Evolutionary conservation across 768 basidiomycete genomes (phyloP).

Genomic region (Punctularia strigosozonata): DNA sequence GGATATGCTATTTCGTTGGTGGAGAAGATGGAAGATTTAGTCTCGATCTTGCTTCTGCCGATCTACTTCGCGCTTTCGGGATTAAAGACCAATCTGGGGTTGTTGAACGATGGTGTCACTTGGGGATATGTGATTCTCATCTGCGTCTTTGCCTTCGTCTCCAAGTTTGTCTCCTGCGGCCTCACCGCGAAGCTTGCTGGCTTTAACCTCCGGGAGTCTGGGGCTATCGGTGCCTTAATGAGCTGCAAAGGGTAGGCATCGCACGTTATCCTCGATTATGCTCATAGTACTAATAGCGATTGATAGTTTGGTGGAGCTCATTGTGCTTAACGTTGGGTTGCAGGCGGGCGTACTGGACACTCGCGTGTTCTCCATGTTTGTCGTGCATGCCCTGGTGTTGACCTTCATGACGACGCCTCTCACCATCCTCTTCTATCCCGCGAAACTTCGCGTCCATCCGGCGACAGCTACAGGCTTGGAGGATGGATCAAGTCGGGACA

Average conservation of each 20-base stretch:
- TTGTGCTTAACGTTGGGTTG: slow-evolving; percentile 84
- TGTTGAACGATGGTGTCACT: slow-evolving; percentile 60
- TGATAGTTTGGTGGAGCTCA: slow-evolving; percentile 58
- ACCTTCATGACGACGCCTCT: slow-evolving; percentile 83
- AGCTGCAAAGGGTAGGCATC: slow-evolving; percentile 68
- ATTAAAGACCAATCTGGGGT: slow-evolving; percentile 66
- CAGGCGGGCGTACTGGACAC: slow-evolving; percentile 49
- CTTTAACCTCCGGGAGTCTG: slow-evolving; percentile 66
- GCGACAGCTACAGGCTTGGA: neutral
- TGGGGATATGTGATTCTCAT: slow-evolving; percentile 79
- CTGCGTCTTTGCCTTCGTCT: slow-evolving; percentile 60
- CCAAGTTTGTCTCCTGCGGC: slow-evolving; percentile 70
- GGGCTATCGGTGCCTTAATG: slow-evolving; percentile 83
- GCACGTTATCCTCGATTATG: slow-evolving; percentile 1
- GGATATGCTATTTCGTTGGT: slow-evolving; percentile 72
- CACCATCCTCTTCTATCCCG: slow-evolving; percentile 67
- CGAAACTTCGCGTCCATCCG: slow-evolving; percentile 33
- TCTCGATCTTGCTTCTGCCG: slow-evolving; percentile 63
- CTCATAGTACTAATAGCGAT: neutral
- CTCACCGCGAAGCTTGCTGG: slow-evolving; percentile 44
- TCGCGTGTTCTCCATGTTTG: slow-evolving; percentile 82
- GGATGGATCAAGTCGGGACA: neutral
- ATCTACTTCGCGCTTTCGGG: slow-evolving; percentile 81
- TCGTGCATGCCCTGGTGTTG: slow-evolving; percentile 63
- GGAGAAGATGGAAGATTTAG: slow-evolving; percentile 84